A percentile compares a stretch with the other conserved stretches of the same genome.
These are phyloP conservation scores for Lanmaoa pseudosensibilis DNA, from an alignment of 768 basidiomycete genomes.

Conservation along the genomic window DNA sequence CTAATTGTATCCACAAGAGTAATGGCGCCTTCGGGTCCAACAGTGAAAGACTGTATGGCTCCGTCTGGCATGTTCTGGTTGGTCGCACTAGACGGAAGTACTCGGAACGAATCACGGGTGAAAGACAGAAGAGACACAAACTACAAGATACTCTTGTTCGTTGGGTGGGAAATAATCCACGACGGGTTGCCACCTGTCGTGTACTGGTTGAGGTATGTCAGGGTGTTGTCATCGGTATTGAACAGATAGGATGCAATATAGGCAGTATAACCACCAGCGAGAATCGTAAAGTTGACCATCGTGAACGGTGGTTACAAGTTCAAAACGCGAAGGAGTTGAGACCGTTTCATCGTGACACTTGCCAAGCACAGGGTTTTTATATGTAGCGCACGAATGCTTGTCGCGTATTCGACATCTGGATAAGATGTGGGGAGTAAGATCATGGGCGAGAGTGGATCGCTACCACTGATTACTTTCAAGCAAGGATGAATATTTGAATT, in stretches of 20 bases:
- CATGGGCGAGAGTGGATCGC: too few species aligned
- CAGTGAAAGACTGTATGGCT: constrained; percentile 56
- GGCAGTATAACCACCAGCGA: constrained; percentile 62
- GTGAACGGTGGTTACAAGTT: not conserved
- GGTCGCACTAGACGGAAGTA: constrained; percentile 44
- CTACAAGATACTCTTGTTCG: constrained; percentile 36
- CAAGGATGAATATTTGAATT: too few species aligned
- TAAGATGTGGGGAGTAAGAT: too few species aligned
- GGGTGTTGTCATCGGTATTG: constrained; percentile 46
- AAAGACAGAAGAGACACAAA: constrained; percentile 26
- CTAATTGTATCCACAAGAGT: constrained; percentile 46
- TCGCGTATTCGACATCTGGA: too few species aligned
- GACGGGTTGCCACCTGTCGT: constrained; percentile 47
- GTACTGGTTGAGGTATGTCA: constrained; percentile 47
- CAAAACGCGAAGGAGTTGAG: not conserved
- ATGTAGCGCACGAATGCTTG: too few species aligned
- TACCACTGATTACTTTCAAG: too few species aligned
- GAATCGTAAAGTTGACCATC: constrained; percentile 68
- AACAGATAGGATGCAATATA: constrained; percentile 40
- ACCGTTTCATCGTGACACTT: too few species aligned
- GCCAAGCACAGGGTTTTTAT: too few species aligned
- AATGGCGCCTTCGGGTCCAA: constrained; percentile 46
- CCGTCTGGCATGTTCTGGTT: constrained; percentile 48
- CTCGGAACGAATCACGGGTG: not conserved
- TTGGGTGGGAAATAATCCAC: constrained; percentile 58